Base-by-base conservation (phyloP, 2,329 filamentous ascomycete species). In the Fusarium camptoceras region DNA sequence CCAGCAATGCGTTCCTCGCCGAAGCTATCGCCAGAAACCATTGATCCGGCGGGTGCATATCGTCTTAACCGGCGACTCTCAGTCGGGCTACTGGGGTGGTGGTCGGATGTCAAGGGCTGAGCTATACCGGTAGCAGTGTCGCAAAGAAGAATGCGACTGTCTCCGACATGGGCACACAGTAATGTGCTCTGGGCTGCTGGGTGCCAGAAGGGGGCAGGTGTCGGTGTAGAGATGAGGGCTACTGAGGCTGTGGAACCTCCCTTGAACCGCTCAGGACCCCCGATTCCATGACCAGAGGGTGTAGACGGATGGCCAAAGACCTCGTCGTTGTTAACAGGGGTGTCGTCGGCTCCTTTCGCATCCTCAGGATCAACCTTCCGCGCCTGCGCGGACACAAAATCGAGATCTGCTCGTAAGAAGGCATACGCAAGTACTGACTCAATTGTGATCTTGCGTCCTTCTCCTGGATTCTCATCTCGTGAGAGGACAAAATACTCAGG, bases 1-100 rank as follows among this genome's bases (percentile, higher is more conserved):
- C 96, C 95, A 16, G 91, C 91, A 80, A 99, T 96, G 73, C 96
- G 94, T 81, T 98, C 94, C 81, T 99, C 96, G 76, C 96, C 96
- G 79, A 99, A 99, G 34, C 93, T 97, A 81, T 99, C 96, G 0
- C 80, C 81, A 25, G 95, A 96, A 20, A 97, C 91, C 78, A 98
- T 95, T 5, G 91, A 86, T 27, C 85, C 91, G 30, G 92, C 89
- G 37, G 83, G 82, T 3, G 94, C 92, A 78, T 94, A 98, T 50
- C 94, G 91, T 46, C 94, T 91, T 25, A 99, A 86, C 10, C 96
- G 89, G 43, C 89, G 90, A 12, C 92, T 91, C 83, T 99, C 96
- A 58, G 90, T 85, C 0, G 96, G 96, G 7, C 92, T 89, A n/a
- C 90, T 92, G 0, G 96, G 95, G 78, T 97, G 96, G 80, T 99